Evolutionary conservation across 176 grass and related monocot genomes (phyloP), one percentile per base, ranked within the genome.

Genomic region (Oryza glumipatula): DNA sequence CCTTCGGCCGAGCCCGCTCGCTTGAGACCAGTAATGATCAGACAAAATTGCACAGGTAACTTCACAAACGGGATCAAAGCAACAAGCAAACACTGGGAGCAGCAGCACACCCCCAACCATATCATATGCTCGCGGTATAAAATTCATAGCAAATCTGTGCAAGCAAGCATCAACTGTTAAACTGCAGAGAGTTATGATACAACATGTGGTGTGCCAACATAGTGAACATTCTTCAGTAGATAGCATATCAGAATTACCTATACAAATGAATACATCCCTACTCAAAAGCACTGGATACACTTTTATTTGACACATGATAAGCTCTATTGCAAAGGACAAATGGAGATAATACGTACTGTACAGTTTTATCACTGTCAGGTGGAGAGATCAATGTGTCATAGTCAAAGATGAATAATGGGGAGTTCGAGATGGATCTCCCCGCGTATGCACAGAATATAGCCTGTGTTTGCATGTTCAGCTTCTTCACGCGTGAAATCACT

Each of bases 371-470:
- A 21, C 9, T 43, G 67, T 67, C 19, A 51, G 54, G 35, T 30
- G 9, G 70, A 82, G 28, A n/a, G 52, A 45, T 19, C 44, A 43
- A 61, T 9, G 30, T 28, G n/a, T 11, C 45, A 65, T 17, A 24
- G 75, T 10, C 43, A 44, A 15, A 4, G 6, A 47, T 85, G 47
- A 76, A 85, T 32, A 61, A 75, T 19, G 4, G 56, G 19, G 52
- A 69, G 64, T 15, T 16, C 13, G 12, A 87, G 65, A 82, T 80
- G 84, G 69, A 77, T 77, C 64, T 35, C 72, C 3, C 6, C 2
- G 22, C 12, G 10, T 74, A 35, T 33, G 12, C 61, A 11, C 41
- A 21, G 70, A 58, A 26, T 36, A 70, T 26, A 76, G 6, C 71
- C 64, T 9, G 43, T 82, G 36, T 65, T 69, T 39, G 39, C 70